A percentile compares a stretch with the other conserved stretches of the same genome.
phyloP scores from a whole-genome alignment of 805 yeast species.

The Candida chilensis region DNA sequence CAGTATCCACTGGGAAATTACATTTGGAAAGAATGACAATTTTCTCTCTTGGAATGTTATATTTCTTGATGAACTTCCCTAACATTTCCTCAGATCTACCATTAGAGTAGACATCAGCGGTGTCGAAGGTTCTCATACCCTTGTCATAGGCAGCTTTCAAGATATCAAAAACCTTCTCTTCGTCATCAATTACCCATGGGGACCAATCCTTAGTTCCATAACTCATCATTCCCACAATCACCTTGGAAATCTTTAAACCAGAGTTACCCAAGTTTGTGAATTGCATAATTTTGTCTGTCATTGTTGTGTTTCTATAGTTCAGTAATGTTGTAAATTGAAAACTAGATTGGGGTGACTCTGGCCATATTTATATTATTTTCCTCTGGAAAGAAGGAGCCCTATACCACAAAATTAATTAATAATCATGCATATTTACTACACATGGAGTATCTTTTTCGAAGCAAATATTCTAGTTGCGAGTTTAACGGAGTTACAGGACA shows the following conservation, averaged over 20 bases:
- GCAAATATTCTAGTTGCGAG: no score
- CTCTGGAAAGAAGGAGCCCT: no score
- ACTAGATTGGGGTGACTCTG: no score
- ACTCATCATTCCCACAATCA: constrained; percentile 26
- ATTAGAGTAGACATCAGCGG: constrained; percentile 23
- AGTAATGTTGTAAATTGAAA: no score
- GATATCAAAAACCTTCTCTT: constrained; percentile 29
- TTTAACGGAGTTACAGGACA: no score
- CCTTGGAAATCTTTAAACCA: constrained; percentile 20
- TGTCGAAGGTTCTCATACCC: constrained; percentile 35
- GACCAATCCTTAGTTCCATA: constrained; percentile 24
- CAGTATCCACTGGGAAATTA: constrained; percentile 6
- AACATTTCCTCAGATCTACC: constrained; percentile 13
- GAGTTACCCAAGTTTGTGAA: constrained; percentile 18
- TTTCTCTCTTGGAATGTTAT: constrained; percentile 13
- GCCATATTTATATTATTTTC: no score
- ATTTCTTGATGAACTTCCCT: constrained; percentile 14
- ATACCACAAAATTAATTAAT: no score
- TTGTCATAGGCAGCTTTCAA: constrained; percentile 34
- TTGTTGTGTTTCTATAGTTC: no score
- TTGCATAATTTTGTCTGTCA: no score
- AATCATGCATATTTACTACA: no score
- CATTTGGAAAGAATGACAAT: constrained; percentile 16
- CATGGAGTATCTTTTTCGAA: no score
- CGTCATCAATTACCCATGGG: constrained; percentile 34